Evolutionary conservation across 2,329 filamentous ascomycete species (phyloP), one percentile per base, ranked within the genome.

Genomic region (Dactylellina cionopaga): DNA sequence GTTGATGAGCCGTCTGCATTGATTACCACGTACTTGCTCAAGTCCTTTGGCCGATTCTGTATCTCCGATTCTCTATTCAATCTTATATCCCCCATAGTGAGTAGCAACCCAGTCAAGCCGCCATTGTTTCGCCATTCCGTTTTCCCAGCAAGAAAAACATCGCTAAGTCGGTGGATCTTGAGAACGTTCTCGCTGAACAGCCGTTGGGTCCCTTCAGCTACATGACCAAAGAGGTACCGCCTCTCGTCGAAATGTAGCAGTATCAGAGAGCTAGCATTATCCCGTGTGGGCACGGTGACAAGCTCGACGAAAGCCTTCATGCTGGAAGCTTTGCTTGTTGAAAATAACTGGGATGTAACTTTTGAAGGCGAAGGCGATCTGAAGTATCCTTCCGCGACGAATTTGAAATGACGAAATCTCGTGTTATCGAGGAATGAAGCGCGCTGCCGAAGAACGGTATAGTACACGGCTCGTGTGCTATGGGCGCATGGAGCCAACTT

Each of bases 141-240:
- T 39, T 84, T 84, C 1, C 95, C 95, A 0, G 91, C 91, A 68
- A 99, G 80, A 79, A 99, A 97, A 66, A 96, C 83, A 77, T 96
- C 88, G 47, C 87, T 86, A 0, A 92, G 83, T 78, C 89, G 89
- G 25, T 83, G 80, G 75, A 96, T 77, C 31, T 85, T 83, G 7
- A 89, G 79, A 63, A 88, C 90, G 74, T 89, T 86, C 80, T 93
- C 88, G 35, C 85, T 84, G 78, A 90, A 84, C 49, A 89, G 87
- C 65, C 95, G 86, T 82, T 98, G 95, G 0, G 90, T 90, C 13
- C 94, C 95, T 80, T 99, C 95, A 7, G 88, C 83, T 13, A 94
- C 80, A 77, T 90, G 89, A 17, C 95, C 95, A 78, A 99, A 90
- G 13, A 97, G 76, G 80, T 99, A 99, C 65, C 91, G 86, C 77